Conservation (phyloP, 1,284 basidiomycete species). For the Fomitiporia mediterranea region DNA sequence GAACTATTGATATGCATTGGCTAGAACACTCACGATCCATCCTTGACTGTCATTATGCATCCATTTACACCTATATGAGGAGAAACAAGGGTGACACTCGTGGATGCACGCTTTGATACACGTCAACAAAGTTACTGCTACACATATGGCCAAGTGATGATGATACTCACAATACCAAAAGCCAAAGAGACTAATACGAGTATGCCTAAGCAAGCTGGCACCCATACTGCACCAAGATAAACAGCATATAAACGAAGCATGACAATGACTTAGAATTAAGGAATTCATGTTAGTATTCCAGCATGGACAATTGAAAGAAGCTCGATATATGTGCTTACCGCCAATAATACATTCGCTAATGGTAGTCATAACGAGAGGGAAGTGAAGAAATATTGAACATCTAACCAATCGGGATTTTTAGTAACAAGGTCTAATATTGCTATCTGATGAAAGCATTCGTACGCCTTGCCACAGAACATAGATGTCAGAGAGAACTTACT, state of each 20-base stretch:
- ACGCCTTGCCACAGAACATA: background rate
- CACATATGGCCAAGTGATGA: too few relatives aligned
- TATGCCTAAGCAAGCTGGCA: background rate
- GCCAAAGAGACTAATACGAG: background rate
- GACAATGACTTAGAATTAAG: background rate
- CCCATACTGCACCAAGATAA: background rate
- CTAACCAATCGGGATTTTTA: too few relatives aligned
- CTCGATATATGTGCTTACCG: background rate
- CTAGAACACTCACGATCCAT: background rate
- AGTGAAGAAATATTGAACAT: constrained; percentile 9
- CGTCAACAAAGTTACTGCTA: too few relatives aligned
- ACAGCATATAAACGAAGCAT: constrained; percentile 8
- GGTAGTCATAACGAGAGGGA: constrained; percentile 1
- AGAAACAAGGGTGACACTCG: background rate
- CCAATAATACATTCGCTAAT: constrained; percentile 11
- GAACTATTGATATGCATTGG: background rate
- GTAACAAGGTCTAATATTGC: background rate
- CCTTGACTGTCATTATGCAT: constrained; percentile 11
- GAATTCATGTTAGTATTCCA: background rate
- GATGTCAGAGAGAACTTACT: background rate
- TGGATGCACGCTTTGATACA: constrained; percentile 6
- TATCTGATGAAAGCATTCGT: background rate
- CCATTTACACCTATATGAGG: background rate
- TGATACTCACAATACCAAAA: background rate
- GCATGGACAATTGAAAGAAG: background rate